Conservation (phyloP, 169 alveolate genomes). For the Theileria equi region DNA sequence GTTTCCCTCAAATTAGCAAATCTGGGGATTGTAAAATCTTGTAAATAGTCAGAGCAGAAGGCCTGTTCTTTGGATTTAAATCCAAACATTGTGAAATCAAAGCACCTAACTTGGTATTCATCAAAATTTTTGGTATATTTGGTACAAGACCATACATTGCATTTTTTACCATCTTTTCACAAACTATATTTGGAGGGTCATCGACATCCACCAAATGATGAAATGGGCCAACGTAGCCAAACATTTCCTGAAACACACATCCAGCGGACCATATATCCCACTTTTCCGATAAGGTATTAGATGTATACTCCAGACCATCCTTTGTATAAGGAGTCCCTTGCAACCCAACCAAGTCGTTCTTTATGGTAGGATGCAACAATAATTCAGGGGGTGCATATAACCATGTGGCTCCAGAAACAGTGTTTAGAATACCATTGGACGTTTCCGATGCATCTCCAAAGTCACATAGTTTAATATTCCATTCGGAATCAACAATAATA, state of each 20-base stretch:
- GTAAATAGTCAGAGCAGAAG: constrained; percentile 76
- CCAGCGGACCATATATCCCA: constrained; percentile 88
- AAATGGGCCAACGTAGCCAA: constrained; percentile 77
- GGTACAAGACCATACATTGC: constrained; percentile 70
- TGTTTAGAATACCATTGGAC: constrained; percentile 73
- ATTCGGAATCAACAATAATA: constrained; percentile 68
- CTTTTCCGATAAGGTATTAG: constrained; percentile 63
- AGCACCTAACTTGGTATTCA: constrained; percentile 69
- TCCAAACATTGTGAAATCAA: constrained; percentile 72
- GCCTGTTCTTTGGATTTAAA: constrained; percentile 73
- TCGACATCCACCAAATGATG: constrained; percentile 73
- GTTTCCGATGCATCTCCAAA: constrained; percentile 84
- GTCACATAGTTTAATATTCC: constrained; percentile 79
- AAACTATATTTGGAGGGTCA: constrained; percentile 71
- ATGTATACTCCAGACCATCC: constrained; percentile 20
- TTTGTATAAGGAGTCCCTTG: constrained; percentile 14
- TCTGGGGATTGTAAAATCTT: constrained; percentile 69
- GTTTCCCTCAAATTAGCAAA: no score
- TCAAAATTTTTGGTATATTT: constrained; percentile 59
- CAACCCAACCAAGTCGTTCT: constrained; percentile 34
- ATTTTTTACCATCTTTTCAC: constrained; percentile 70
- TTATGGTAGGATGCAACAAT: constrained; percentile 72
- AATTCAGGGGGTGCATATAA: constrained; percentile 88
- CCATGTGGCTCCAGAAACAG: constrained; percentile 89
- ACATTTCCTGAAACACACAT: constrained; percentile 80